Conservation (phyloP, 2,329 filamentous ascomycete genomes). For the Fusarium subtropicale region DNA sequence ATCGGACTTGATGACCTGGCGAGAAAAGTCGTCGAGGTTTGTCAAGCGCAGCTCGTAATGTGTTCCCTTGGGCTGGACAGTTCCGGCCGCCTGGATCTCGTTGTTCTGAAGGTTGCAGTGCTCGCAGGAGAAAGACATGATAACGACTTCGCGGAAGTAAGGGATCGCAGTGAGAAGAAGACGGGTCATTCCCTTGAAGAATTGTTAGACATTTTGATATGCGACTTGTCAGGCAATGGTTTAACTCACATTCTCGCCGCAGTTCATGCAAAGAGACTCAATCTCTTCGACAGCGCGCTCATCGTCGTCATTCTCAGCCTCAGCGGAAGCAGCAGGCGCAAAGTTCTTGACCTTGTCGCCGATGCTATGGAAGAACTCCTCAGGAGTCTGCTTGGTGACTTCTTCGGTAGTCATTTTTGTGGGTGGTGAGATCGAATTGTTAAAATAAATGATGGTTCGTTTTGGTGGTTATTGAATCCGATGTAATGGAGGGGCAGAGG, state of each 20-base stretch:
- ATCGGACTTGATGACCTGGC: constrained; percentile 94
- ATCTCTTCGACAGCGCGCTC: constrained; percentile 73
- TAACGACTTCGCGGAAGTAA: constrained; percentile 96
- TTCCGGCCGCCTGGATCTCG: constrained; percentile 91
- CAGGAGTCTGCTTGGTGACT: constrained; percentile 55
- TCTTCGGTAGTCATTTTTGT: constrained; percentile 58
- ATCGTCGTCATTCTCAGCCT: constrained; percentile 53
- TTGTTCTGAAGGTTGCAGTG: constrained; percentile 92
- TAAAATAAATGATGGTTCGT: constrained; percentile 23
- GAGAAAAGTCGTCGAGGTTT: constrained; percentile 76
- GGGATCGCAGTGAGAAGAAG: constrained; percentile 93
- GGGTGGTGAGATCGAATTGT: constrained; percentile 17
- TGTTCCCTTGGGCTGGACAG: constrained; percentile 88
- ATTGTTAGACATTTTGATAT: constrained; percentile 31
- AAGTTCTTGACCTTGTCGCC: constrained; percentile 70
- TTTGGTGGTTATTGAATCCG: constrained; percentile 29
- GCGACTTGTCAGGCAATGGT: not conserved
- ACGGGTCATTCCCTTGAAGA: constrained; percentile 78
- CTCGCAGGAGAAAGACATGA: constrained; percentile 96
- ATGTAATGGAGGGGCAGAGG: constrained; percentile 48
- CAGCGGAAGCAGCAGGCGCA: constrained; percentile 54
- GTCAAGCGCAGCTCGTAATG: constrained; percentile 87
- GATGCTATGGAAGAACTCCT: constrained; percentile 71
- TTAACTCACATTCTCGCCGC: constrained; percentile 75
- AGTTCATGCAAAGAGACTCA: constrained; percentile 89